phyloP scores from a whole-genome alignment of 306 rosid species.

The Lupinus albus region DNA sequence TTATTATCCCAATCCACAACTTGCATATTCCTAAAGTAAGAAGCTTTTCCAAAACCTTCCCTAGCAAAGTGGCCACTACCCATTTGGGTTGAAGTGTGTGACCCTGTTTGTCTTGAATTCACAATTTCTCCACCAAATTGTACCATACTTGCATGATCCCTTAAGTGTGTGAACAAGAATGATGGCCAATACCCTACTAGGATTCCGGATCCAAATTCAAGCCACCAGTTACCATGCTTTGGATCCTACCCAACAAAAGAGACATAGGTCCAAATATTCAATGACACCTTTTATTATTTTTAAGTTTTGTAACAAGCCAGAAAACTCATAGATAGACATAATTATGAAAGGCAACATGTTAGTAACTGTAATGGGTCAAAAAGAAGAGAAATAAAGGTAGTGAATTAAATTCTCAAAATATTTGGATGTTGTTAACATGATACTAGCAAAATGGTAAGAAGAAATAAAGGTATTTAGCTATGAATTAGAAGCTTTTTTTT shows the following conservation, averaged over 20 bases:
- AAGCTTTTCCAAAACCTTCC: conserved; percentile 89
- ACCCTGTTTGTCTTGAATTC: conserved; percentile 63
- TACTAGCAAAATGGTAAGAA: conserved; percentile 27
- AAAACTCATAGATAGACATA: conserved; percentile 45
- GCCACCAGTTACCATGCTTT: conserved; percentile 98
- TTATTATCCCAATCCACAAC: conserved; percentile 92
- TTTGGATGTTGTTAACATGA: conserved; percentile 25
- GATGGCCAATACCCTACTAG: conserved; percentile 96
- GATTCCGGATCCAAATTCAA: conserved; percentile 74
- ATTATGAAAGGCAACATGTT: conserved; percentile 51
- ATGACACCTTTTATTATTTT: conserved; percentile 32
- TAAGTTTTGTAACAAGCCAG: conserved; percentile 22
- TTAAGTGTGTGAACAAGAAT: conserved; percentile 75
- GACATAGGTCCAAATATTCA: conserved; percentile 25
- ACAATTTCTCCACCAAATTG: conserved; percentile 94
- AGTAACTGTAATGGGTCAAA: conserved; percentile 48
- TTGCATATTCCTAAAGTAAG: conserved; percentile 80
- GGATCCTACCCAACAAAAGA: conserved; percentile 63
- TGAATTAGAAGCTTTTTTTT: conserved; percentile 55
- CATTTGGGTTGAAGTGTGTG: conserved; percentile 88
- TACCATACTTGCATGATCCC: conserved; percentile 81
- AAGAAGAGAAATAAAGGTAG: conserved; percentile 39
- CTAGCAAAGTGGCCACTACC: conserved; percentile 90
- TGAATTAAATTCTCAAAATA: conserved; percentile 30
- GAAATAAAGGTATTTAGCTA: conserved; percentile 35